Evolutionary conservation across 2,329 filamentous ascomycete genomes (phyloP).

Genomic region (Nemania abortiva): DNA sequence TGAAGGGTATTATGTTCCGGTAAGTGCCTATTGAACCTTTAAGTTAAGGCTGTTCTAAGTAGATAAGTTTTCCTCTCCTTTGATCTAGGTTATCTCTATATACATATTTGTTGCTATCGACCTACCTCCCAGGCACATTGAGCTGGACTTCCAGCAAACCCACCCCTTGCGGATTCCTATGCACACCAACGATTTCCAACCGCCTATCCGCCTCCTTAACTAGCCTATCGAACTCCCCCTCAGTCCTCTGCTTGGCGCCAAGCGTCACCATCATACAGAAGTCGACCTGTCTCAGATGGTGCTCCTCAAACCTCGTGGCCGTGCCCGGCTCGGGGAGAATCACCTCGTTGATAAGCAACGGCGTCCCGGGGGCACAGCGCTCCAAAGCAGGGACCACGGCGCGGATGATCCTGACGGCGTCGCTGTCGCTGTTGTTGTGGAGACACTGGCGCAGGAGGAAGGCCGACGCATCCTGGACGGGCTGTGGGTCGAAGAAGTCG

Average conservation of each 20-base stretch:
- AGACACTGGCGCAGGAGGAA: constrained; percentile 33
- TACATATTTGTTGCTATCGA: neutral
- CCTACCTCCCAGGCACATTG: constrained; percentile 4
- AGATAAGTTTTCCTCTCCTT: too few relatives aligned
- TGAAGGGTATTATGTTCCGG: too few relatives aligned
- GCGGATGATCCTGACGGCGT: constrained; percentile 28
- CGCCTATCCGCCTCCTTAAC: constrained; percentile 44
- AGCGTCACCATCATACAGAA: constrained; percentile 48
- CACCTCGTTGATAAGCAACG: constrained; percentile 51
- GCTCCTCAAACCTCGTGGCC: constrained; percentile 42
- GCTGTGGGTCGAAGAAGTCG: constrained; percentile 36
- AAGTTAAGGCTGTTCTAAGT: too few relatives aligned
- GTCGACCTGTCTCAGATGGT: constrained; percentile 49
- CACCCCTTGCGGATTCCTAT: constrained; percentile 29
- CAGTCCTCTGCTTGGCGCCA: constrained; percentile 46
- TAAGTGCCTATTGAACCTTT: too few relatives aligned
- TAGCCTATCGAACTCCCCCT: constrained; percentile 40
- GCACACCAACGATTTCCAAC: constrained; percentile 29
- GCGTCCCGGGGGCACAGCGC: constrained; percentile 43
- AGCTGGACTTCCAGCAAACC: constrained; percentile 24
- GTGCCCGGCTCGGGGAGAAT: constrained; percentile 48
- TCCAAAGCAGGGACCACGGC: constrained; percentile 36
- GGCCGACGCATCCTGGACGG: constrained; percentile 17
- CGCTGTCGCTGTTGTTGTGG: constrained; percentile 34
- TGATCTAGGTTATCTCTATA: too few relatives aligned